Conservation (phyloP, 2,329 filamentous ascomycete species). For the Cladosporium phlei region DNA sequence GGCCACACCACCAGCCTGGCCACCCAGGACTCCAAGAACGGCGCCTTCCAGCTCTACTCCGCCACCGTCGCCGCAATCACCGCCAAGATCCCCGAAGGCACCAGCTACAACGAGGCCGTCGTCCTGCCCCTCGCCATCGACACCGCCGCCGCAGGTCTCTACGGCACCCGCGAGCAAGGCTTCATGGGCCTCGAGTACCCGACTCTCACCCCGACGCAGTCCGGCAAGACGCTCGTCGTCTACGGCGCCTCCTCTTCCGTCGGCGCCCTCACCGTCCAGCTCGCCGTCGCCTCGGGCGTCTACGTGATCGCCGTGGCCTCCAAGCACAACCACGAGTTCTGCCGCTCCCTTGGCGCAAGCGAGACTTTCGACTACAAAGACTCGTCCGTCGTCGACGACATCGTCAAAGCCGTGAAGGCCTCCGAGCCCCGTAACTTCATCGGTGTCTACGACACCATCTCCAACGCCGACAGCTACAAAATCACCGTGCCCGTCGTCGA, state of each 20-base stretch:
- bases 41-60: slow-evolving; percentile 35
- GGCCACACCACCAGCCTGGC: slow-evolving; percentile 21
- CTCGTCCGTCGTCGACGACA: slow-evolving; percentile 6
- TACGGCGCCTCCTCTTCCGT: slow-evolving; percentile 37
- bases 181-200: slow-evolving; percentile 39
- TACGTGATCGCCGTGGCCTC: slow-evolving; percentile 32
- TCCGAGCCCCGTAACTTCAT: slow-evolving; percentile 32
- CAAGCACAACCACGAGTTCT: slow-evolving; percentile 31
- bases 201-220: slow-evolving; percentile 27
- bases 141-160: slow-evolving; percentile 42
- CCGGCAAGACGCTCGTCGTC: slow-evolving; percentile 36
- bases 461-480: slow-evolving; percentile 22
- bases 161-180: slow-evolving; percentile 30
- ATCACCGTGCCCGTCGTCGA: slow-evolving; percentile 22
- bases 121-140: slow-evolving; percentile 44
- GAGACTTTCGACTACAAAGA: slow-evolving; percentile 14
- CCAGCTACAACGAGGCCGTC: slow-evolving; percentile 36
- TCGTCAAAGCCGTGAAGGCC: slow-evolving; percentile 21
- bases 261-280: slow-evolving; percentile 31
- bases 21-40: slow-evolving; percentile 22
- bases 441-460: slow-evolving; percentile 40
- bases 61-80: slow-evolving; percentile 27
- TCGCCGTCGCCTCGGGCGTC: slow-evolving; percentile 33
- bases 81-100: slow-evolving; percentile 35
- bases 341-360: slow-evolving; percentile 17